Percentiles rank a stretch among this genome's conserved stretches.
Conservation (phyloP, 345 rosid species). For the Draba incana region DNA sequence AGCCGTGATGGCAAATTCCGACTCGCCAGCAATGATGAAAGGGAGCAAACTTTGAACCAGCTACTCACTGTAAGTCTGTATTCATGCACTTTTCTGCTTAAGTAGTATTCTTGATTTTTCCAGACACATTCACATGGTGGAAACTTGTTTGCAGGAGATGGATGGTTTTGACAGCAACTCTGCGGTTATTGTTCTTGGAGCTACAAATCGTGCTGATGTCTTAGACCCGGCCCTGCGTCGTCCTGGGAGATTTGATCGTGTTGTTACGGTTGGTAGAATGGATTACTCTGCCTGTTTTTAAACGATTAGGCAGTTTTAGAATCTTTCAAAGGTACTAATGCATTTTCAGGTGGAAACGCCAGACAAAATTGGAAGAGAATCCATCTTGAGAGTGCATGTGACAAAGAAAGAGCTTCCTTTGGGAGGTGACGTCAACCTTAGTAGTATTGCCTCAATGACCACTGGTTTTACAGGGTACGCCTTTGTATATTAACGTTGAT, state of each 20-base stretch:
- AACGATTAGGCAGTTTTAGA: neutral
- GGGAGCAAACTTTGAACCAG: conserved; percentile 98
- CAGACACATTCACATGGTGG: conserved; percentile 9
- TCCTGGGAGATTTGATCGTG: conserved; percentile 98
- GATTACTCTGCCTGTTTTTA: conserved; percentile 25
- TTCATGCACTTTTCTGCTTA: conserved; percentile 11
- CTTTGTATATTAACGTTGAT: neutral
- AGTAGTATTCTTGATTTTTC: neutral
- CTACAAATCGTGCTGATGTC: conserved; percentile 96
- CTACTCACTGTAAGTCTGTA: conserved; percentile 73
- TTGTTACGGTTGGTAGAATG: conserved; percentile 70
- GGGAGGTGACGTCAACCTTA: conserved; percentile 75
- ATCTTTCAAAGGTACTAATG: neutral
- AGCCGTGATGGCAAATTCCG: conserved; percentile 95
- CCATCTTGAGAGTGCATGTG: conserved; percentile 84
- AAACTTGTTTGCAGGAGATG: conserved; percentile 74
- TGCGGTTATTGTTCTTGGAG: conserved; percentile 96
- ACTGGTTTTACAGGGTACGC: conserved; percentile 95
- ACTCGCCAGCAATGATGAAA: conserved; percentile 85
- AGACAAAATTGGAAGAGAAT: conserved; percentile 89
- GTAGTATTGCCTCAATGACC: conserved; percentile 89
- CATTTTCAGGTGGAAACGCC: conserved; percentile 85
- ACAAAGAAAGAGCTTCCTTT: conserved; percentile 81
- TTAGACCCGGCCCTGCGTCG: conserved; percentile 94
- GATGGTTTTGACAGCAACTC: conserved; percentile 97